Conservation (phyloP, 768 basidiomycete genomes). For the Xerocomus brunneocitrinus region DNA sequence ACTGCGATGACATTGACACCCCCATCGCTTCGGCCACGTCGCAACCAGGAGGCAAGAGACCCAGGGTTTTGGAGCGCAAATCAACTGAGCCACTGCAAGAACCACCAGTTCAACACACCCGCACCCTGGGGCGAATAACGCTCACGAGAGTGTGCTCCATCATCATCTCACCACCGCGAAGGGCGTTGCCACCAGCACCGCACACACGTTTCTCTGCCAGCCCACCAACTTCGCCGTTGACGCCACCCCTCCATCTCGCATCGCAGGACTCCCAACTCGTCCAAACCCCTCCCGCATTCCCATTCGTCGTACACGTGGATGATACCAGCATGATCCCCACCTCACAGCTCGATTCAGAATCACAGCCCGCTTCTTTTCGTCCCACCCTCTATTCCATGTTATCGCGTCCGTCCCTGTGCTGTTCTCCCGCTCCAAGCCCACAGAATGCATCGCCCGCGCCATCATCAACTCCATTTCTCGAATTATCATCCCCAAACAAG, state of each 20-base stretch:
- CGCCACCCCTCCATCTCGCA: conserved; percentile 26
- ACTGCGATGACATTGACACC: conserved; percentile 11
- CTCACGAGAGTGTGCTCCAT: conserved; percentile 16
- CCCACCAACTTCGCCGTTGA: conserved; percentile 28
- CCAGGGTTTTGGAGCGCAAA: conserved; percentile 27
- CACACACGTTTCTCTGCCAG: conserved; percentile 13
- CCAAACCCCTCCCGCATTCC: conserved; percentile 42
- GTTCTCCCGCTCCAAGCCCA: conserved; percentile 7
- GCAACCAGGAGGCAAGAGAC: conserved; percentile 17
- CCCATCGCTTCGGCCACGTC: neutral
- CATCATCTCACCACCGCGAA: neutral
- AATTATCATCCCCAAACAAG: conserved; percentile 5
- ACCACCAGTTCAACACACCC: conserved; percentile 11
- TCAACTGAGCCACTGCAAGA: conserved; percentile 34
- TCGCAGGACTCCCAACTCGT: conserved; percentile 35
- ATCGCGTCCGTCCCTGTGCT: conserved; percentile 26
- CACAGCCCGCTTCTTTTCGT: conserved; percentile 26
- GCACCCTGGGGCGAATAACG: conserved; percentile 17
- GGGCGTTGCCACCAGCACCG: conserved; percentile 5
- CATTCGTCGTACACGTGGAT: conserved; percentile 27
- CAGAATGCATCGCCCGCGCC: conserved; percentile 6
- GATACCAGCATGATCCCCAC: conserved; percentile 32
- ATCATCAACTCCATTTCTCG: neutral
- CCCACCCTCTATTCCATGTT: conserved; percentile 37
- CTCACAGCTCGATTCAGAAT: conserved; percentile 35